A percentile compares a stretch with the other conserved stretches of the same genome.
Evolutionary conservation across 768 basidiomycete genomes (phyloP).

Genomic region (Clathrus columnatus): DNA sequence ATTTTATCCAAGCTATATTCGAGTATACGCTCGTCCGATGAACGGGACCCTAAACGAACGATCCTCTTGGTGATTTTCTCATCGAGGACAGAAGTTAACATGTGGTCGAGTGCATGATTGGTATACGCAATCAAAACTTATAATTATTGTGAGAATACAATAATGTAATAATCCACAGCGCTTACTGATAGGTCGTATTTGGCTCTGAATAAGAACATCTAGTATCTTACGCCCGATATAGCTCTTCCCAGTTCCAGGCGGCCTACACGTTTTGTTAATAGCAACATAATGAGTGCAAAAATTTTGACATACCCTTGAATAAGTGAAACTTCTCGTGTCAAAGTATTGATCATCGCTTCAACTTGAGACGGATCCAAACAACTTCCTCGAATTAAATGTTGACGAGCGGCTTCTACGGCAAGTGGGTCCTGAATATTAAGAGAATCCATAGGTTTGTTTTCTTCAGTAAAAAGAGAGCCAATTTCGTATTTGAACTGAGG

Average conservation of each 20-base stretch:
- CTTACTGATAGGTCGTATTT: slow-evolving; percentile 46
- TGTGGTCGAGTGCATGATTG: slow-evolving; percentile 73
- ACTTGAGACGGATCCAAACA: slow-evolving; percentile 63
- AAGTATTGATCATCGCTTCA: slow-evolving; percentile 53
- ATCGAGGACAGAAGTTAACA: slow-evolving; percentile 58
- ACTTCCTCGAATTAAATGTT: slow-evolving; percentile 37
- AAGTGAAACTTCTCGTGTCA: slow-evolving; percentile 52
- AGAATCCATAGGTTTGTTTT: slow-evolving; percentile 30
- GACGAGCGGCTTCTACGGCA: slow-evolving; percentile 41
- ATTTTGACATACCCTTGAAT: slow-evolving; percentile 71
- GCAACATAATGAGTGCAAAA: not conserved
- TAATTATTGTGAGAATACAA: not conserved
- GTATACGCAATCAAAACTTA: slow-evolving; percentile 61
- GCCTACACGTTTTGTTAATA: too few species aligned
- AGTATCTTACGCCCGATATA: slow-evolving; percentile 64
- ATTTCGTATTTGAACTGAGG: slow-evolving; percentile 54
- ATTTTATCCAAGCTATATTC: slow-evolving; percentile 52
- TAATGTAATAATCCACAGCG: too few species aligned
- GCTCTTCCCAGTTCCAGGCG: slow-evolving; percentile 75
- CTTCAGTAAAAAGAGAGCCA: slow-evolving; percentile 39
- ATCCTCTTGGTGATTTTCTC: slow-evolving; percentile 52
- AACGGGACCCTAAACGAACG: slow-evolving; percentile 61
- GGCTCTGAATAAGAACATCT: slow-evolving; percentile 49
- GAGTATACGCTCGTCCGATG: slow-evolving; percentile 50
- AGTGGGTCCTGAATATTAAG: slow-evolving; percentile 32